Base-by-base conservation (phyloP, 169 alveolate species). In the Perkinsus marinus region DNA sequence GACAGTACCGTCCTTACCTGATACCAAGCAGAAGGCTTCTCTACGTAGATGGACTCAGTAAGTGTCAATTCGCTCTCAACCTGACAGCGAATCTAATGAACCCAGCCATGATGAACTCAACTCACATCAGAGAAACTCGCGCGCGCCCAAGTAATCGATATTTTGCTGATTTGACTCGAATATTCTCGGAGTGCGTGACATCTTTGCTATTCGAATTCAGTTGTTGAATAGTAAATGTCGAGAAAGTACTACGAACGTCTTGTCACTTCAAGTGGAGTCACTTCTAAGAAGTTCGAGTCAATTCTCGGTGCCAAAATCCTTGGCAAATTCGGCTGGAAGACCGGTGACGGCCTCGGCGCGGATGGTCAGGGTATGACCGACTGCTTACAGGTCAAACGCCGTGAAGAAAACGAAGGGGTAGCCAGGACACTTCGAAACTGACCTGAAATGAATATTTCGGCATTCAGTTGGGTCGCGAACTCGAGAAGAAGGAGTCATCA, bases 1-100 rank as follows among this genome's bases (percentile, higher is more conserved):
- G 68, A 99, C 95, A 68, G 97, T 93, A 91, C 99, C 99, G 92
- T 98, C 96, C 91, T 96, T 96, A 95, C 98, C 99, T 93, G 92
- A 99, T 97, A 30, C 99, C 99, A 93, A 99, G 97, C 90, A 98
- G 96, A 47, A n/a, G n/a, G n/a, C n/a, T n/a, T n/a, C n/a, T n/a
- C n/a, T n/a, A n/a, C n/a, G n/a, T n/a, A n/a, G n/a, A n/a, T n/a
- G n/a, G n/a, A n/a, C n/a, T n/a, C n/a, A n/a, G n/a, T n/a, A n/a
- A n/a, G n/a, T n/a, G n/a, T n/a, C n/a, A n/a, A n/a, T n/a, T n/a
- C n/a, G n/a, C n/a, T n/a, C n/a, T n/a, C n/a, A n/a, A n/a, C n/a
- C n/a, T n/a, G n/a, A n/a, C n/a, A n/a, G n/a, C n/a, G n/a, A n/a
- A n/a, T n/a, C n/a, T n/a, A n/a, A n/a, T n/a, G n/a, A n/a, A n/a